Percentiles rank a stretch among this genome's conserved stretches.
Evolutionary conservation across 78 protist species (phyloP).

Genomic region (Dictyostelium intermedium): DNA sequence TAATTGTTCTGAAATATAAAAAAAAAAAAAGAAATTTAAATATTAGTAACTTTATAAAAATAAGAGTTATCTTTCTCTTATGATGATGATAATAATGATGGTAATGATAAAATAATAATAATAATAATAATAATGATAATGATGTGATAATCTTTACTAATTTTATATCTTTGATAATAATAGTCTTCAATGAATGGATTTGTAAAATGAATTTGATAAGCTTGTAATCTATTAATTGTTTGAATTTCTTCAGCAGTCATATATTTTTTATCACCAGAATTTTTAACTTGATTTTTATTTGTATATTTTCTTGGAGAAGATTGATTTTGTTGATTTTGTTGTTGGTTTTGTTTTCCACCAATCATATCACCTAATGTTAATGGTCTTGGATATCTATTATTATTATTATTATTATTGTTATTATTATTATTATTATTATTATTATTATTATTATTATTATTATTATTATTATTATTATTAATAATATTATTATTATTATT

Average conservation of each 20-base stretch:
- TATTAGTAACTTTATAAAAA: too few relatives aligned
- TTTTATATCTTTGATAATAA: conserved; percentile 66
- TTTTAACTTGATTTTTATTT: neutral
- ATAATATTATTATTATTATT: neutral
- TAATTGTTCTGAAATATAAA: neutral
- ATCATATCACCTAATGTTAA: conserved; percentile 49
- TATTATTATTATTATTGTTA: neutral
- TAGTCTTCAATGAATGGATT: conserved; percentile 82
- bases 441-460: neutral
- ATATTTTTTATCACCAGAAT: conserved; percentile 41
- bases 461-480: conserved; percentile 5
- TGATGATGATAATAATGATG: neutral
- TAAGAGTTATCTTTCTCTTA: too few relatives aligned
- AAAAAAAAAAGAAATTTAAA: neutral
- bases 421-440: neutral
- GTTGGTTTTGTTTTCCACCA: conserved; percentile 29
- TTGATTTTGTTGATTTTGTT: neutral
- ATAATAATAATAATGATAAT: neutral
- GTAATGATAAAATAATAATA: neutral
- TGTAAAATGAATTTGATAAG: conserved; percentile 75
- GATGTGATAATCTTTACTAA: neutral
- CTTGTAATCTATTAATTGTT: conserved; percentile 69
- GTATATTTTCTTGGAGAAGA: conserved; percentile 11
- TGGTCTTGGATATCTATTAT: conserved; percentile 34
- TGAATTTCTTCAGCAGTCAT: conserved; percentile 83